phyloP scores from a whole-genome alignment of 345 rosid species.

The Hibiscus mutabilis region DNA sequence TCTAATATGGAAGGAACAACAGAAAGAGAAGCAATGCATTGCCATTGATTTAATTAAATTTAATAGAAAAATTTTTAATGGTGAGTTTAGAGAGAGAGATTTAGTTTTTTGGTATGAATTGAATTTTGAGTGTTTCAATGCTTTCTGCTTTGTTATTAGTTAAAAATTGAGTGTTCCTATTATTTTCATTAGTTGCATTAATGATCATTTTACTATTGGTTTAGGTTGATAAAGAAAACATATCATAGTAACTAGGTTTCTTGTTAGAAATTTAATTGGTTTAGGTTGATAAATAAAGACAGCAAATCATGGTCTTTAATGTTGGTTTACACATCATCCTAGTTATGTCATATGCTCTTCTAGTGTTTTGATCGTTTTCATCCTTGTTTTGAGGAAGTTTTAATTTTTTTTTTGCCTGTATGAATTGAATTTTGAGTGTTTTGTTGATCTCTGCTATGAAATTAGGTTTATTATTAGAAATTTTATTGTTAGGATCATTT shows the following conservation, averaged over 20 bases:
- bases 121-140: background rate
- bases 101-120: background rate
- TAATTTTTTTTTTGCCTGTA: background rate
- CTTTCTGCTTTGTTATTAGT: background rate
- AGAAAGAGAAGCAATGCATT: background rate
- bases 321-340: constrained; percentile 76
- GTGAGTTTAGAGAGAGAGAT: background rate
- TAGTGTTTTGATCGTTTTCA: constrained; percentile 1
- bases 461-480: background rate
- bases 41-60: too few relatives aligned
- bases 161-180: background rate
- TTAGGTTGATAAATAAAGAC: background rate
- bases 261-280: background rate
- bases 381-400: background rate
- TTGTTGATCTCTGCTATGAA: background rate
- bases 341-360: constrained; percentile 94
- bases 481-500: background rate
- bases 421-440: background rate
- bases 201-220: constrained; percentile 1
- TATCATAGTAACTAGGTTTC: constrained; percentile 43
- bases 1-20: background rate
- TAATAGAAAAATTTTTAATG: too few relatives aligned
- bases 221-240: constrained; percentile 86
- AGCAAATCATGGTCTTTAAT: background rate
- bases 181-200: background rate